Base-by-base conservation (phyloP, 495 filamentous ascomycete genomes). In the Beverwykella pulmonaria region DNA sequence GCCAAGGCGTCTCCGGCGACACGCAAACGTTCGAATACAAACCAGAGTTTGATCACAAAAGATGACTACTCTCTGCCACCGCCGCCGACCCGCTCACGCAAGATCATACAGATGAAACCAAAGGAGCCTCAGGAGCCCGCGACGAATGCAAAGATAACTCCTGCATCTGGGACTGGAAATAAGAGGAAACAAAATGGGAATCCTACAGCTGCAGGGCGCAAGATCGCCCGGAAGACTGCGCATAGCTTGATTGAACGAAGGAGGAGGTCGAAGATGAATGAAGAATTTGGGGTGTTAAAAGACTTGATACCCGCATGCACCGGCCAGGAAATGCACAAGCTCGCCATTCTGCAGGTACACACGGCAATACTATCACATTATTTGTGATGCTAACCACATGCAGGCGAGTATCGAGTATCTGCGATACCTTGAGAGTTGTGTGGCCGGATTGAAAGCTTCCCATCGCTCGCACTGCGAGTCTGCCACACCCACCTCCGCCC, bases 51-150 rank as follows among this genome's bases (percentile, higher is more conserved):
- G 1, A 53, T 70, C 50, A 71, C 64, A 10, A 71, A 67, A 32
- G 61, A 68, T 48, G 82, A 85, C 64, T 93, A 96, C 71, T 84
- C 89, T 19, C 83, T 98, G 3, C 94, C 94, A 22, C 94, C 95
- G 2, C 94, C 94, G 17, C 94, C 94, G 0, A 95, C 93, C 14
- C 82, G 94, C 53, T 90, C 92, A 29, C 87, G 95, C 68, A 97
- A 92, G 80, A 98, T 98, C 73, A 98, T 98, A 53, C 94, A 98
- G 78, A 97, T 98, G 94, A 95, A 96, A 75, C 89, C 89, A 0
- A 79, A 79, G 26, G 78, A 76, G 8, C 72, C 80, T 66, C 79
- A 80, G 53, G 72, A 59, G 12, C 34, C 63, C 0, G 14, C 59
- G 7, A 34, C 63, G 15, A 49, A 25, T 26, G 29, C 75, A 20